These are phyloP conservation scores for Tulasnella sp. DNA, from an alignment of 768 basidiomycete species.

Conservation along the genomic window DNA sequence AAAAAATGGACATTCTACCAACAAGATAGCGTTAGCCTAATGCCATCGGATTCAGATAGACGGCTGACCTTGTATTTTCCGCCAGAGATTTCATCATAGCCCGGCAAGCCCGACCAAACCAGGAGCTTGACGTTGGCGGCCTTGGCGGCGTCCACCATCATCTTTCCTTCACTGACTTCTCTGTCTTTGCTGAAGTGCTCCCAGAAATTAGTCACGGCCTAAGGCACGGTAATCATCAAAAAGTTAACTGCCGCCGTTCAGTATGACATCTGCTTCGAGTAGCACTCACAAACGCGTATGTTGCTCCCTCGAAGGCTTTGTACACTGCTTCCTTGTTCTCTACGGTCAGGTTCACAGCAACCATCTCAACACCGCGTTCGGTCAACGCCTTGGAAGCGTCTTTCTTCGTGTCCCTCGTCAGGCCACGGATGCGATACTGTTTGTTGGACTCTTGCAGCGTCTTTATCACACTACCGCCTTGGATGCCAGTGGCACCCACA, in stretches of 20 bases:
- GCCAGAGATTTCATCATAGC: neutral
- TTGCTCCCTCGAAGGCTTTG: slow-evolving; percentile 21
- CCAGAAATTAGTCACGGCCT: slow-evolving; percentile 19
- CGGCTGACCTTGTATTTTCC: too few relatives aligned
- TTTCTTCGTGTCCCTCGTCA: slow-evolving; percentile 23
- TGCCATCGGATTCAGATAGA: too few relatives aligned
- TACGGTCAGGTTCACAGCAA: slow-evolving; percentile 20
- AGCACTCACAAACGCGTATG: slow-evolving; percentile 21
- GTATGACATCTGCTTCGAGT: neutral
- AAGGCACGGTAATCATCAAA: too few relatives aligned
- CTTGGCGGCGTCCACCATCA: slow-evolving; percentile 19
- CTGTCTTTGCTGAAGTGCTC: slow-evolving; percentile 9
- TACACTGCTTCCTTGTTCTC: slow-evolving; percentile 17
- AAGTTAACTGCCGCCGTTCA: neutral
- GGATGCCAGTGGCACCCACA: slow-evolving; percentile 24
- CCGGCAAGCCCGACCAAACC: slow-evolving; percentile 17
- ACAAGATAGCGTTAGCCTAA: too few relatives aligned
- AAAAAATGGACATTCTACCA: too few relatives aligned
- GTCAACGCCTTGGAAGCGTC: slow-evolving; percentile 17
- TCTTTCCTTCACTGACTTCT: slow-evolving; percentile 18
- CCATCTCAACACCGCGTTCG: slow-evolving; percentile 22
- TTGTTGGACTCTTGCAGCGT: slow-evolving; percentile 18
- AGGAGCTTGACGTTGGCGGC: slow-evolving; percentile 18
- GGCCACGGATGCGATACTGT: slow-evolving; percentile 19
- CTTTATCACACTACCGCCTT: slow-evolving; percentile 24